phyloP scores from a whole-genome alignment of 2,329 filamentous ascomycete genomes.

The Aureobasidium sp. region DNA sequence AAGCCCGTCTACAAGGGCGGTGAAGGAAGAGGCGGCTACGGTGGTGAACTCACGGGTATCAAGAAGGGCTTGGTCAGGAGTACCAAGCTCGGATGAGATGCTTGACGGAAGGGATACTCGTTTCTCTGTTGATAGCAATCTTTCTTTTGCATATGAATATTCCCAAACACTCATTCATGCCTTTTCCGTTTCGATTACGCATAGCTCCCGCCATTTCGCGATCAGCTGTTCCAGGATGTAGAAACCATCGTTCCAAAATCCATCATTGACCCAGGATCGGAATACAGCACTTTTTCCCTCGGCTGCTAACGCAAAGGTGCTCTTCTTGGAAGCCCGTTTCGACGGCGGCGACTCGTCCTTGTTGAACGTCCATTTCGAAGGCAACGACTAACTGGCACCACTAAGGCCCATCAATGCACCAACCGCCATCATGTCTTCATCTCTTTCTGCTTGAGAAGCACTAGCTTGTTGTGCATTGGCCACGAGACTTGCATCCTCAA shows the following conservation, averaged over 20 bases:
- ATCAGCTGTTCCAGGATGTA: background rate
- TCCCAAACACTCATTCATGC: background rate
- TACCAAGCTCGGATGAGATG: slow-evolving; percentile 55
- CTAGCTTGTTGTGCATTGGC: slow-evolving; percentile 19
- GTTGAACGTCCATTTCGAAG: background rate
- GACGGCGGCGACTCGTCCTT: background rate
- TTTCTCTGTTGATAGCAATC: background rate
- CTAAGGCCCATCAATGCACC: slow-evolving; percentile 17
- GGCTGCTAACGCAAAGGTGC: background rate
- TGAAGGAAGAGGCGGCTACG: slow-evolving; percentile 75
- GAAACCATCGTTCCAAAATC: background rate
- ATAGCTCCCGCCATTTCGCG: background rate
- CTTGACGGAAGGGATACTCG: background rate
- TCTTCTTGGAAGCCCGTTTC: background rate
- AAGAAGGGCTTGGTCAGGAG: slow-evolving; percentile 90
- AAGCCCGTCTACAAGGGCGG: slow-evolving; percentile 79
- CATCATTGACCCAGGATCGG: background rate
- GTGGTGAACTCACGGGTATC: slow-evolving; percentile 88
- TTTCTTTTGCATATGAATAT: background rate
- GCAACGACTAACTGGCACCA: background rate
- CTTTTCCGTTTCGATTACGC: background rate
- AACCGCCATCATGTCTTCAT: slow-evolving; percentile 17
- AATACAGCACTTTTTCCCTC: background rate
- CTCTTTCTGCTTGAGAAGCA: slow-evolving; percentile 13
- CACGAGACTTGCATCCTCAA: background rate